Evolutionary conservation across 2,329 filamentous ascomycete species (phyloP).

Genomic region (Clonostachys rhizophaga): DNA sequence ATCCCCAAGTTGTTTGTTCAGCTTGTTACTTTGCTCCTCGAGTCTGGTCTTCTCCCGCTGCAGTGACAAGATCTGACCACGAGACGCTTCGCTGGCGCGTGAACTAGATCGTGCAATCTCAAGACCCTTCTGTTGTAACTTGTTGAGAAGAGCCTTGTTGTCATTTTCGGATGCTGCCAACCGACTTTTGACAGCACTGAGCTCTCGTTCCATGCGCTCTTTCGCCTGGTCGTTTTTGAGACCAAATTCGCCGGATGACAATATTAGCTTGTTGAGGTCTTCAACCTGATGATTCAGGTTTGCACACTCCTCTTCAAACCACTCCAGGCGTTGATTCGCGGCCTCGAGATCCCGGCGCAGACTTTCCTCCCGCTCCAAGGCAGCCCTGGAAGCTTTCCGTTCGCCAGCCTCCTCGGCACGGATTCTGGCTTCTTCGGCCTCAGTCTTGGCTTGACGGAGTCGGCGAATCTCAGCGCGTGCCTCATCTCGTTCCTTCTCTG

Average conservation of each 20-base stretch:
- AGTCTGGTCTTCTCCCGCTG: slow-evolving; percentile 78
- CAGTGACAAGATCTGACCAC: slow-evolving; percentile 69
- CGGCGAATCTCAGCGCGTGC: slow-evolving; percentile 80
- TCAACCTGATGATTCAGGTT: slow-evolving; percentile 78
- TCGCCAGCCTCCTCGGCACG: slow-evolving; percentile 80
- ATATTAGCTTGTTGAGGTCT: slow-evolving; percentile 79
- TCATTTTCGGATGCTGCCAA: slow-evolving; percentile 92
- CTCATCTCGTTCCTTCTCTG: slow-evolving; percentile 85
- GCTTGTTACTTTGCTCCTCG: slow-evolving; percentile 76
- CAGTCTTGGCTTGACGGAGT: slow-evolving; percentile 76
- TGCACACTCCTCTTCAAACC: slow-evolving; percentile 74
- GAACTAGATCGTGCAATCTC: slow-evolving; percentile 91
- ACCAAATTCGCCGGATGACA: slow-evolving; percentile 84
- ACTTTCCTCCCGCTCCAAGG: slow-evolving; percentile 74
- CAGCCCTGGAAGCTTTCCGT: slow-evolving; percentile 70
- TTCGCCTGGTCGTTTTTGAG: slow-evolving; percentile 91
- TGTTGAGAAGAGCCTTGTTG: slow-evolving; percentile 91
- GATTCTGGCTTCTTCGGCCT: slow-evolving; percentile 79
- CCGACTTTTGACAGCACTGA: slow-evolving; percentile 86
- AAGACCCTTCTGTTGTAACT: slow-evolving; percentile 93
- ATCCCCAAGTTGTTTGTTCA: slow-evolving; percentile 82
- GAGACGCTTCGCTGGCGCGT: slow-evolving; percentile 77
- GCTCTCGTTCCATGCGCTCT: slow-evolving; percentile 84
- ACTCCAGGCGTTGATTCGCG: slow-evolving; percentile 69
- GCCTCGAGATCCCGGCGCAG: slow-evolving; percentile 77